Percentiles rank a stretch among this genome's conserved stretches.
phyloP scores from a whole-genome alignment of 345 rosid species.

The Populus tremula region DNA sequence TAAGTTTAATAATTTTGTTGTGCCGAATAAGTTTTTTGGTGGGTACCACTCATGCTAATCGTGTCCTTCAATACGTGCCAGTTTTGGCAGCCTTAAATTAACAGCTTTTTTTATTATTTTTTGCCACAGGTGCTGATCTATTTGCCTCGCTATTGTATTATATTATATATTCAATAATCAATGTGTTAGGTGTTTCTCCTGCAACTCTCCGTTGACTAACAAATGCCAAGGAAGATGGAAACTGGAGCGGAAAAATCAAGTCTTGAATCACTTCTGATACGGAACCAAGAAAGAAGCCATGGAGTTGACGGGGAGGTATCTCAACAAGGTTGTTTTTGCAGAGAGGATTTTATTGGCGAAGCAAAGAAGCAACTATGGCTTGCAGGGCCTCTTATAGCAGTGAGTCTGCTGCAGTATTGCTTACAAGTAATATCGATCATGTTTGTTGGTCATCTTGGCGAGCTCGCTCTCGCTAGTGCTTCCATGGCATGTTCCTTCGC shows the following conservation, averaged over 20 bases:
- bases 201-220: not conserved
- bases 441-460: conserved; percentile 52
- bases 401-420: conserved; percentile 37
- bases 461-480: conserved; percentile 41
- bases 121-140: not conserved
- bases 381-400: conserved; percentile 43
- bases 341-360: conserved; percentile 27
- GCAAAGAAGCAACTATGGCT: conserved; percentile 34
- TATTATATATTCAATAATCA: not conserved
- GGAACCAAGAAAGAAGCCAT: conserved; percentile 5
- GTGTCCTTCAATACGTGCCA: not conserved
- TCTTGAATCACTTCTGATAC: conserved; percentile 17
- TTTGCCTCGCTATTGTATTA: not conserved
- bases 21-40: not conserved
- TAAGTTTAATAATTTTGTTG: no score
- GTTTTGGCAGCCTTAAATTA: not conserved
- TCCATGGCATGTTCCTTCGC: conserved; percentile 53
- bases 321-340: not conserved
- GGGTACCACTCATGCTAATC: not conserved
- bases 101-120: not conserved
- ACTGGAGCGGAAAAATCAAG: conserved; percentile 12
- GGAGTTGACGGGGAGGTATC: conserved; percentile 11
- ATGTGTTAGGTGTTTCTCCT: not conserved
- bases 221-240: not conserved
- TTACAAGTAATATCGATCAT: conserved; percentile 43